phyloP scores from a whole-genome alignment of 345 rosid genomes.

The Hibiscus mutabilis region DNA sequence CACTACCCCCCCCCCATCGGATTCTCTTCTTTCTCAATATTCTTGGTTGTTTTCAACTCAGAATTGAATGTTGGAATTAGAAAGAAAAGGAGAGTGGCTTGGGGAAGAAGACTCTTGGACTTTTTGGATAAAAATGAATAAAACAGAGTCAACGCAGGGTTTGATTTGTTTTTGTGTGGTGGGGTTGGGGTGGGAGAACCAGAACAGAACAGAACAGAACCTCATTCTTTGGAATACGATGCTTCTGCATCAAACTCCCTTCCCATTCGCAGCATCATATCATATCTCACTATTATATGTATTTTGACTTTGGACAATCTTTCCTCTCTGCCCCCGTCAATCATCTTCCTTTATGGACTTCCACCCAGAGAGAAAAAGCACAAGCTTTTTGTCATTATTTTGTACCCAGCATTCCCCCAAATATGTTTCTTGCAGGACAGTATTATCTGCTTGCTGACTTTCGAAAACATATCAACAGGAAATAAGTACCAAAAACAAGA shows the following conservation, averaged over 20 bases:
- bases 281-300: background rate
- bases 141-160: constrained; percentile 31
- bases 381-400: too few species aligned
- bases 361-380: too few species aligned
- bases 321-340: too few species aligned
- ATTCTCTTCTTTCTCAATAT: constrained; percentile 19
- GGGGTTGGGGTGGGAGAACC: constrained; percentile 46
- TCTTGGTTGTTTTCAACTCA: background rate
- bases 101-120: constrained; percentile 11
- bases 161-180: constrained; percentile 8
- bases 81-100: constrained; percentile 30
- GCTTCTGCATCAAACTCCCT: constrained; percentile 42
- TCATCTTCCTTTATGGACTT: too few species aligned
- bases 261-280: constrained; percentile 29
- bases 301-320: background rate
- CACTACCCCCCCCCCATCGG: constrained; percentile 26
- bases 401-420: too few species aligned
- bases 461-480: too few species aligned
- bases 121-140: constrained; percentile 49
- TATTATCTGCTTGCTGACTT: too few species aligned
- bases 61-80: constrained; percentile 7
- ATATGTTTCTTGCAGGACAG: too few species aligned
- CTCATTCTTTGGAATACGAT: constrained; percentile 57
- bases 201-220: constrained; percentile 26
- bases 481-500: too few species aligned